Base-by-base conservation (phyloP, 495 filamentous ascomycete species). In the Echria macrotheca region DNA sequence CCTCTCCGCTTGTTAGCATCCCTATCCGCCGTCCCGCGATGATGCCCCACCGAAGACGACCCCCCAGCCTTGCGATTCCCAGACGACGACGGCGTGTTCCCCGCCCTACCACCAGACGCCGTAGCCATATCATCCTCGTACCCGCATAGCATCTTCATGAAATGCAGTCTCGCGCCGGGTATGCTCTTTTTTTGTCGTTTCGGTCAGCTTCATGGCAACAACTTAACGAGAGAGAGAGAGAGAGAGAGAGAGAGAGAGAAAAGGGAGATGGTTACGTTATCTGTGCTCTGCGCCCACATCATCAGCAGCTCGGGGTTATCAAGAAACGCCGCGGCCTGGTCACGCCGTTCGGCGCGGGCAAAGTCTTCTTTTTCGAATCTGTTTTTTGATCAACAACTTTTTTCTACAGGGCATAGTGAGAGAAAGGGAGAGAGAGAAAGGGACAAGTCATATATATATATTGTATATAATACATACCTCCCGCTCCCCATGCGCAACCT, bases 301-400 rank as follows among this genome's bases (percentile, higher is more conserved):
- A 76, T 75, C 19, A 80, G 58, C 44, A 75, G 51, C 49, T 80
- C 76, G 1, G 75, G 75, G 39, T 53, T 72, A 39, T 76, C 69
- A 0, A 80, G 60, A 21, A 74, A 67, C 17, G 70, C 55, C 12
- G 68, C 58, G 24, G 75, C 75, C 21, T 66, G 54, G 28, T 67
- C 58, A 2, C 71, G 70, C 9, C 60, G 59, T 47, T 76, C 68
- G 12, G 37, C 14, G 2, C 35, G 21, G 25, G 50, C 52, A 46
- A 63, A 73, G 17, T 68, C 44, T 47, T 58, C 56, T 37, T 54
- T 58, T 14, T 56, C 47, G 5, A 26, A 14, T 9, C 56, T 54
- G 31, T 14, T 32, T 2, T 2, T 1, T 24, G 7, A 10, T 6
- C 22, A 4, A 10, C 6, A 32, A n/a, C n/a, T n/a, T n/a, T 42